These are phyloP conservation scores for Trichophyton simii DNA, from an alignment of 2,329 filamentous ascomycete genomes.

Conservation along the genomic window DNA sequence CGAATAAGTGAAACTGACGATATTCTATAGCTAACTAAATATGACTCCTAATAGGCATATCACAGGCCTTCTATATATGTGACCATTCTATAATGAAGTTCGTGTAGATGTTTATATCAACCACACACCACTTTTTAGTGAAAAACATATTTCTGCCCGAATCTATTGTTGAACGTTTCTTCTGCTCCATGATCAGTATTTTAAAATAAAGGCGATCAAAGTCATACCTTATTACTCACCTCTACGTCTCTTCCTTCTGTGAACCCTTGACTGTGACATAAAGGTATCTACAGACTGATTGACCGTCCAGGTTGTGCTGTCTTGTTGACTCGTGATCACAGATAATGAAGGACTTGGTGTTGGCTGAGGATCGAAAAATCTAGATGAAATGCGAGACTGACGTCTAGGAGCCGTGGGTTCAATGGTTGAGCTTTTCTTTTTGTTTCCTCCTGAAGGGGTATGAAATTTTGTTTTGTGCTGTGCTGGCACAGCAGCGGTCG, in stretches of 20 bases:
- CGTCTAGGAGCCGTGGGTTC: conserved; percentile 7
- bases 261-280: conserved; percentile 9
- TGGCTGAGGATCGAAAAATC: conserved; percentile 18
- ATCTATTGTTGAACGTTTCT: conserved; percentile 11
- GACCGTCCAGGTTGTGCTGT: conserved; percentile 6
- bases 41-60: background rate
- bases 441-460: conserved; percentile 3
- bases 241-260: conserved; percentile 17
- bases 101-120: background rate
- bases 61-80: background rate
- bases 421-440: conserved; percentile 10
- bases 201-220: background rate
- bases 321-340: conserved; percentile 3
- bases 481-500: background rate
- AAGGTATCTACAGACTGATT: conserved; percentile 11
- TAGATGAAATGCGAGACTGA: conserved; percentile 14
- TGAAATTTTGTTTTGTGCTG: conserved; percentile 7
- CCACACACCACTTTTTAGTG: background rate
- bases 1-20: too few species aligned
- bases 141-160: conserved; percentile 5
- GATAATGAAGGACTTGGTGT: conserved; percentile 18
- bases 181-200: background rate
- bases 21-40: background rate
- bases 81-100: background rate
- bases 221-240: conserved; percentile 14